Base-by-base conservation (phyloP, 495 filamentous ascomycete genomes). In the Tetracladium marchalianum region DNA sequence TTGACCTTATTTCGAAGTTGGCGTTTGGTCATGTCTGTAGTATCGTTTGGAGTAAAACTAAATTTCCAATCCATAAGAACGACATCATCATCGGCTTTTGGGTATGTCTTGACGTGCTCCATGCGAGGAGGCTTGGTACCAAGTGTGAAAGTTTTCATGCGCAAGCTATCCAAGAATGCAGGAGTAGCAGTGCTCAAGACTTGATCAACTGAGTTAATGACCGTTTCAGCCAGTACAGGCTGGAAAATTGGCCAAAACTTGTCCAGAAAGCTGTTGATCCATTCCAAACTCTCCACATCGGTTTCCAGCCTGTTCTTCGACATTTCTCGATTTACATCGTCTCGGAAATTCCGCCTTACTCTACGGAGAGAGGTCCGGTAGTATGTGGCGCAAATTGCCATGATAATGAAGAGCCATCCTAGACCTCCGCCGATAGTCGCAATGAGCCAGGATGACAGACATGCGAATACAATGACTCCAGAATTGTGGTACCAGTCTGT, bases 31-130 rank as follows among this genome's bases (percentile, higher is more conserved):
- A 99, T 72, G 65, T 99, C 92, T 49, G 84, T 78, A 9, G 74
- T 84, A 62, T 99, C 92, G 54, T 90, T 96, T 8, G 92, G 92
- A 0, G 85, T 97, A 65, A 99, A 99, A 68, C 90, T 96, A 66
- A 99, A 97, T 54, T 94, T 90, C 92, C 92, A 99, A 60, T 99
- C 92, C 93, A 97, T 99, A 44, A 97, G 76, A 35, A 99, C 85
- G 44, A 84, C 84, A 56, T 99, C 90, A 39, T 95, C 87, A 38
- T 95, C 86, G 11, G 87, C 85, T 66, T 94, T 96, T 19, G 92
- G 89, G 55, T 97, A 97, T 6, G 92, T 94, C 70, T 94, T 96
- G 55, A 97, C 92, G 59, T 95, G 87, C 61, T 99, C 92, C 71
- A 99, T 72, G 34, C 92, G 78, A 2, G 93, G 93, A 6, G 92